phyloP scores from a whole-genome alignment of 306 rosid species.

The Prunus persica region Prunus_persica_NCBIv2 NC_034009.1:15828501-15829000 shows the following conservation, averaged over 20 bases:
- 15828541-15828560: conserved; percentile 76
- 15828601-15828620: conserved; percentile 86
- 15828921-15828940: background rate
- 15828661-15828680: conserved; percentile 89
- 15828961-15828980: background rate
- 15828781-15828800: background rate
- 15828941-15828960: background rate
- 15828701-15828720: conserved; percentile 83
- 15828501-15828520: conserved; percentile 90
- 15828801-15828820: background rate
- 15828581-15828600: conserved; percentile 96
- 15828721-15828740: conserved; percentile 13
- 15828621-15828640: conserved; percentile 83
- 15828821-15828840: background rate
- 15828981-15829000: background rate
- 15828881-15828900: background rate
- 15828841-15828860: background rate
- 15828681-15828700: conserved; percentile 84
- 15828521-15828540: conserved; percentile 84
- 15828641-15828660: conserved; percentile 79
- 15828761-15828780: background rate
- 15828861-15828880: background rate
- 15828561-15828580: conserved; percentile 84
- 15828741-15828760: background rate
- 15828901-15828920: background rate